Base-by-base conservation (phyloP, 805 yeast genomes). In the Wickerhamomyces pijperi region DNA sequence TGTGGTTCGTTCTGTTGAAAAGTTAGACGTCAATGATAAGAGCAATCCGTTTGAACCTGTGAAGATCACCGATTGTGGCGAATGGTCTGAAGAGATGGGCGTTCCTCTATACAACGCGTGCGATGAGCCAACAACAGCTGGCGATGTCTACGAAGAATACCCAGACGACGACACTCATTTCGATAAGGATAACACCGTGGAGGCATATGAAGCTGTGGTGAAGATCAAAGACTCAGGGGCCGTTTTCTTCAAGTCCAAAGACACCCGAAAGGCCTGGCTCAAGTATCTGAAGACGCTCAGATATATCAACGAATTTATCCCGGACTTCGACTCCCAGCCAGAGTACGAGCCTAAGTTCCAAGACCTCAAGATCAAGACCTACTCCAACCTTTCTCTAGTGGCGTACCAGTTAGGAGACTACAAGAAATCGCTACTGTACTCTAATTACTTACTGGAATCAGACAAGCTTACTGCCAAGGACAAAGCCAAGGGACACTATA, bases 131-230 rank as follows among this genome's bases (percentile, higher is more conserved):
- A 51, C 60, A 0, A 63, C 76, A 7, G 86, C 81, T 1, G 85
- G 84, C 7, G 94, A 83, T 49, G 54, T 72, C 0, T 83, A 68
- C 49, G 92, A 82, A 57, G 92, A 82, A 55, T 74, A 67, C 47
- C 94, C 92, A 0, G 87, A 77, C 43, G 94, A 83, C 55, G 85
- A 82, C 47, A 61, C 53, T 3, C 56, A 67, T 41, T 73, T 79
- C 36, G 77, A 72, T 41, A 70, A 71, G 35, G 78, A 81, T 16
- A 73, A 78, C 38, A 64, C 76, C 7, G 53, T 50, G n/a, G 58
- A 61, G 14, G 77, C 80, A 0, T 73, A 53, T 41, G 59, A 60
- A 9, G 84, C 79, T 0, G 56, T 78, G 0, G 47, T 45, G 9
- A 72, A 57, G 14, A 82, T 83, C 38, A 83, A 83, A 47, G 76